phyloP scores from a whole-genome alignment of 371 early-diverging fungal species.

The Fennellomyces sp. region DNA sequence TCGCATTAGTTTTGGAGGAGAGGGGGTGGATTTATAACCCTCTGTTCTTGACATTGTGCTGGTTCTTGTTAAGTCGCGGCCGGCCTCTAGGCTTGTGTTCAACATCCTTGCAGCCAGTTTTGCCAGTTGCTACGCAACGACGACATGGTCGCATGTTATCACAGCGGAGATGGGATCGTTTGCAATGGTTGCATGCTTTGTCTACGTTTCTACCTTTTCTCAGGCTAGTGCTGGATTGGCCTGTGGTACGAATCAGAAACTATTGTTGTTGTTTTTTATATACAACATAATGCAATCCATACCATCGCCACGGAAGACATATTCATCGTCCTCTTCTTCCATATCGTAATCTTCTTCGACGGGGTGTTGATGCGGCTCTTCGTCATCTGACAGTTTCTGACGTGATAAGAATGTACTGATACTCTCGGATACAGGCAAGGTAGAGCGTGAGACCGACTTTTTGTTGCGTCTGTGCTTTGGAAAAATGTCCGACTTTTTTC shows the following conservation, averaged over 20 bases:
- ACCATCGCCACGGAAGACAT: conserved; percentile 4
- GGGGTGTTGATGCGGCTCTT: conserved; percentile 1
- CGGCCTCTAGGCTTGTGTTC: conserved; percentile 52
- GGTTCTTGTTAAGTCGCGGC: conserved; percentile 36
- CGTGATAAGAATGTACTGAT: conserved; percentile 19
- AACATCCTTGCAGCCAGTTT: conserved; percentile 49
- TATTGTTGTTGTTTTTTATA: neutral
- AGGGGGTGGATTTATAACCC: neutral
- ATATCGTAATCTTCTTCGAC: conserved; percentile 9
- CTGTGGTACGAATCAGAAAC: no score
- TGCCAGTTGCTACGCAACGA: conserved; percentile 48
- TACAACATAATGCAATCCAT: neutral
- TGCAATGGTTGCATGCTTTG: conserved; percentile 53
- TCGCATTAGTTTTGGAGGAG: neutral
- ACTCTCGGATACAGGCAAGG: conserved; percentile 9
- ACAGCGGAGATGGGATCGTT: conserved; percentile 50
- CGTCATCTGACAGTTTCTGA: conserved; percentile 12
- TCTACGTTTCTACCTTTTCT: conserved; percentile 47
- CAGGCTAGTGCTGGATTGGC: neutral
- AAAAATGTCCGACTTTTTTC: conserved; percentile 12
- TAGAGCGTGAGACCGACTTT: neutral
- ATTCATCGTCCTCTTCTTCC: conserved; percentile 20
- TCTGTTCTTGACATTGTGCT: neutral
- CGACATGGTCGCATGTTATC: conserved; percentile 51
- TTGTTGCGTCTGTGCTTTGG: neutral